Base-by-base conservation (phyloP, 495 filamentous ascomycete species). In the Echria macrotheca region DNA sequence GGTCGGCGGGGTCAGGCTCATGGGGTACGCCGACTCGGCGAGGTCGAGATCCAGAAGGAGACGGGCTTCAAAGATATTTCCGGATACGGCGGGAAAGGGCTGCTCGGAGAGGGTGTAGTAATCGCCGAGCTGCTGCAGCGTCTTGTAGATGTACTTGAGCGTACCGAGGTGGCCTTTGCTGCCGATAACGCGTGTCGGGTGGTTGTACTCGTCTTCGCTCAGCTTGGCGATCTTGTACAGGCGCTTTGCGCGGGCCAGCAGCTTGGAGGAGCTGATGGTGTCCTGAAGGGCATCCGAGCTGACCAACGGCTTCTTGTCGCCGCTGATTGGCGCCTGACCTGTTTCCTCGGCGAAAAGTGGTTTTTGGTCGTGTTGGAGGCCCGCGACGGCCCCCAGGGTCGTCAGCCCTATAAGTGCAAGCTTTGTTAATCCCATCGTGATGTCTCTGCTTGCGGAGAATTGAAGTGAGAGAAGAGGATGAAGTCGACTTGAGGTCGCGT, bases 141-240 rank as follows among this genome's bases (percentile, higher is more conserved):
- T 67, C 5, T 68, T 64, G 58, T 75, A 71, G 50, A 86, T 79
- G 65, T 84, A 84, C 19, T 76, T 66, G 54, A 86, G 59, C 2
- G 82, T 84, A 8, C 63, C 73, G 40, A 63, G 50, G 53, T 86
- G 82, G 3, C 81, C 81, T 50, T 70, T 54, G 47, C 77, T 81
- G 18, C 81, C 81, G 52, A 84, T 83, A 14, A 84, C 81, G 44
- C 81, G 69, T 3, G 81, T 84, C 2, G 80, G 81, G 47, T 80
- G 81, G 49, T 71, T 70, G 60, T 77, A 83, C 42, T 81, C 76
- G 10, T 73, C 63, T 36, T 73, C 60, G 10, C 72, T 69, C 18
- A 70, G 59, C 54, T 79, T 65, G 8, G 81, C 80, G 49, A 83
- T 70, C 35, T 71, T 56, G 58, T 72, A 84, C 12, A 84, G 70